Evolutionary conservation across 1,284 basidiomycete species (phyloP), one percentile per base, ranked within the genome.

Genomic region (Bjerkandera adusta): DNA sequence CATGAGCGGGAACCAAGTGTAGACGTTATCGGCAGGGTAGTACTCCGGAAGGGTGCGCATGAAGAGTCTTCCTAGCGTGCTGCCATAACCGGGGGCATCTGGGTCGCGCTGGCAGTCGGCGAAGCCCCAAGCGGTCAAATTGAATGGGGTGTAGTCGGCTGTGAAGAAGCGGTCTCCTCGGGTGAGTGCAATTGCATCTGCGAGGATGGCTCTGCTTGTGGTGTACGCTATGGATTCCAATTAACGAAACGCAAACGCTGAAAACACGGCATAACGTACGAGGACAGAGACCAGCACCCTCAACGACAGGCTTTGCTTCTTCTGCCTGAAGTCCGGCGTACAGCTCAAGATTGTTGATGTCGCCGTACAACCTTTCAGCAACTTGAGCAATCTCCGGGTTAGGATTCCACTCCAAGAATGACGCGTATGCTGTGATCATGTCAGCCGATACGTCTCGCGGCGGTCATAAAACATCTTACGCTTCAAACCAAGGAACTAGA

Each of bases 1-100:
- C 79, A 91, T 83, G 52, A 94, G 75, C 27, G 92, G 89, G 81
- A 93, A 92, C 76, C 89, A 90, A 1, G 88, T 83, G 63, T 89
- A 93, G 42, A 79, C 69, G 54, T 83, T 87, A 61, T 87, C 81
- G 57, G 79, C 75, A 0, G 74, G 72, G 67, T 77, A 92, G 57
- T 85, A 68, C 21, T 78, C 63, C 1, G 91, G 89, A 3, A 93
- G 74, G 16, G 79, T 80, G 47, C 87, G 82, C 47, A 90, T 68
- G 62, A 93, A 68, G 24, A 93, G 72, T 29, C 81, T 78, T 15
- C 84, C 87, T 30, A 91, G 76, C 21, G 78, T 84, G 57, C 86
- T 87, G 15, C 87, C 88, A 54, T 84, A 86, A 13, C 76, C 87
- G 45, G 79, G 83, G 3, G 76, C 85, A 30, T 70, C 69, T 22